Percentiles rank a stretch among this genome's conserved stretches.
Conservation (phyloP, 148 eudicot genomes). For the Chenopodium formosanum region DNA sequence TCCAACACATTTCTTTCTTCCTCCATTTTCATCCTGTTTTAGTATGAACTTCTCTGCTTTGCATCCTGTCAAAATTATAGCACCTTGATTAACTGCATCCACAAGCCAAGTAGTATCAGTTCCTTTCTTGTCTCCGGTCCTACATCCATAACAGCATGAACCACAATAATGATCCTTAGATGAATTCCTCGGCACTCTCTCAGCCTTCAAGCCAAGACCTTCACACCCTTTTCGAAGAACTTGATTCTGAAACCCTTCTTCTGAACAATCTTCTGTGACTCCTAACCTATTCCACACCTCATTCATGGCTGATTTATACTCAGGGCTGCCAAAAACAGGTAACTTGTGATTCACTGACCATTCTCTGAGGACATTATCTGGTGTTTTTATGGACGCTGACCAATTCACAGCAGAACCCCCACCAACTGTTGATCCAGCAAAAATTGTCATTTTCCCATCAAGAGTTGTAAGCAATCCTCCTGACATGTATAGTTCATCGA, state of each 20-base stretch:
- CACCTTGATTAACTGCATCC: slow-evolving; percentile 59
- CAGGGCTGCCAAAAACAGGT: slow-evolving; percentile 43
- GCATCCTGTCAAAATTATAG: slow-evolving; percentile 65
- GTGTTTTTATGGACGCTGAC: slow-evolving; percentile 82
- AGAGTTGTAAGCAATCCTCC: slow-evolving; percentile 54
- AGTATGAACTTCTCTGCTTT: slow-evolving; percentile 59
- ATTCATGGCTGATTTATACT: slow-evolving; percentile 69
- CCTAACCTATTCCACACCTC: slow-evolving; percentile 65
- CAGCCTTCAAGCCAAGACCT: slow-evolving; percentile 61
- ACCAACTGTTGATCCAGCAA: slow-evolving; percentile 82
- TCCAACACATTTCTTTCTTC: slow-evolving; percentile 51
- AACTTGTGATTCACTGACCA: slow-evolving; percentile 60
- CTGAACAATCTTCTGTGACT: slow-evolving; percentile 47
- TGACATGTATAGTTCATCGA: slow-evolving; percentile 50
- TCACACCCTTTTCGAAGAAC: slow-evolving; percentile 73
- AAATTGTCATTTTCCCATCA: slow-evolving; percentile 58
- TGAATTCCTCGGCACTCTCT: slow-evolving; percentile 53
- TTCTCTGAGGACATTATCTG: slow-evolving; percentile 53
- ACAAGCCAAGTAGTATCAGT: slow-evolving; percentile 82
- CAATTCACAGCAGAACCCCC: slow-evolving; percentile 91
- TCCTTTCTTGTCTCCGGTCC: slow-evolving; percentile 77
- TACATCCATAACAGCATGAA: slow-evolving; percentile 73
- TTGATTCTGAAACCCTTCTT: slow-evolving; percentile 76
- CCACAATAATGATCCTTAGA: slow-evolving; percentile 79
- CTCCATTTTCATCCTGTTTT: slow-evolving; percentile 23